Conservation (phyloP, 169 alveolate species). For the Plasmodium blacklocki region DNA sequence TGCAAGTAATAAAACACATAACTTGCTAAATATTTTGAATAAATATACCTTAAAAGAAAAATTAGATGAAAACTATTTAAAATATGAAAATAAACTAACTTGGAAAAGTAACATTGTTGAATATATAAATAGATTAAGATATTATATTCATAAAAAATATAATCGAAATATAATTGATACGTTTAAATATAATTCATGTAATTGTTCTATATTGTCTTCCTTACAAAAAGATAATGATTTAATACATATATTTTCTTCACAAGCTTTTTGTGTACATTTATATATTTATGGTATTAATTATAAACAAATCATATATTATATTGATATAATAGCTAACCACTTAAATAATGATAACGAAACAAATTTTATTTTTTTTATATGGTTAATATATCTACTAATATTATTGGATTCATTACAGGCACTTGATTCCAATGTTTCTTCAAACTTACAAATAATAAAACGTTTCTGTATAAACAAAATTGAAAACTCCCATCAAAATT, state of each 20-base stretch:
- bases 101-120: slow-evolving; percentile 21
- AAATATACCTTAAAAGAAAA: slow-evolving; percentile 1
- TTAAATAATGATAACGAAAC: slow-evolving; percentile 2
- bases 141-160: slow-evolving; percentile 46
- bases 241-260: slow-evolving; percentile 22
- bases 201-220: slow-evolving; percentile 19
- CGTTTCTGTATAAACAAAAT: slow-evolving; percentile 32
- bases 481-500: neutral
- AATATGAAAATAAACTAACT: neutral
- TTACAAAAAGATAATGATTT: slow-evolving; percentile 38
- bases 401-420: slow-evolving; percentile 60
- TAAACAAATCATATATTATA: slow-evolving; percentile 34
- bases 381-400: slow-evolving; percentile 51
- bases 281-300: slow-evolving; percentile 62
- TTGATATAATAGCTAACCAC: slow-evolving; percentile 30
- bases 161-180: slow-evolving; percentile 55
- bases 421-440: slow-evolving; percentile 43
- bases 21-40: slow-evolving; percentile 8
- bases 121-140: slow-evolving; percentile 25
- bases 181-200: slow-evolving; percentile 17
- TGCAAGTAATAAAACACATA: slow-evolving; percentile 1
- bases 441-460: slow-evolving; percentile 42
- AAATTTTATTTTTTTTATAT: neutral
- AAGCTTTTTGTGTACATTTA: slow-evolving; percentile 47
- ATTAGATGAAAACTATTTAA: slow-evolving; percentile 10